A percentile compares a stretch with the other conserved stretches of the same genome.
These are phyloP conservation scores for Ogataea zsoltii DNA, from an alignment of 805 yeast genomes.

Conservation along the genomic window DNA sequence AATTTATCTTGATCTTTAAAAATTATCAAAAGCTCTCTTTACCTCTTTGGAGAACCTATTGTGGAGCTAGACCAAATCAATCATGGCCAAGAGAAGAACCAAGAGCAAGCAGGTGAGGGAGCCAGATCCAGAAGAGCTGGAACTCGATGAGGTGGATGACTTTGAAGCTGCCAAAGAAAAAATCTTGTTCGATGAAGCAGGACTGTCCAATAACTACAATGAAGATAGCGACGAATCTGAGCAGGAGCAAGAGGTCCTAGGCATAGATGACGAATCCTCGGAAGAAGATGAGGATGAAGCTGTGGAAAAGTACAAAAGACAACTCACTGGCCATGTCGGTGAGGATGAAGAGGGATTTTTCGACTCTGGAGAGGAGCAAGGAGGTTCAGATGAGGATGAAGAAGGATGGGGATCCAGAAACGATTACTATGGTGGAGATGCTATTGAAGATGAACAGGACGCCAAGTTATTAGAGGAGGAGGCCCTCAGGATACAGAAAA, in stretches of 20 bases:
- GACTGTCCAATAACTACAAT: conserved; percentile 29
- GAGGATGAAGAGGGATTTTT: conserved; percentile 49
- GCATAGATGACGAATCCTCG: conserved; percentile 38
- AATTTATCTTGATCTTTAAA: conserved; percentile 4
- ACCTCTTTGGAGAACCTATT: too few relatives aligned
- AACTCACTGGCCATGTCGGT: conserved; percentile 43
- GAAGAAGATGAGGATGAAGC: conserved; percentile 52
- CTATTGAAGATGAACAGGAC: conserved; percentile 70
- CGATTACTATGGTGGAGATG: conserved; percentile 65
- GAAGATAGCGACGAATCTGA: conserved; percentile 35
- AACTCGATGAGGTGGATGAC: conserved; percentile 66
- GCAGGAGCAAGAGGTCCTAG: conserved; percentile 35
- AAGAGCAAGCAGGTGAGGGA: conserved; percentile 13
- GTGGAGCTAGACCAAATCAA: conserved; percentile 11
- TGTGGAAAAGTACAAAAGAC: conserved; percentile 35
- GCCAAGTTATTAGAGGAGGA: conserved; percentile 81
- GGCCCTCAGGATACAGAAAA: conserved; percentile 82
- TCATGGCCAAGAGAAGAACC: conserved; percentile 15
- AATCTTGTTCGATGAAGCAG: conserved; percentile 57
- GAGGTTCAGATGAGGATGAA: conserved; percentile 33
- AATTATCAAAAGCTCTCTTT: not conserved
- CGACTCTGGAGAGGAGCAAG: conserved; percentile 36
- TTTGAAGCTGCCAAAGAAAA: conserved; percentile 63
- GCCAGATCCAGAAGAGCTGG: conserved; percentile 40
- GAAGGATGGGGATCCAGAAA: conserved; percentile 44